These are phyloP conservation scores for Solanum piurae DNA, from an alignment of 257 asterid species.

Conservation along the genomic window DNA sequence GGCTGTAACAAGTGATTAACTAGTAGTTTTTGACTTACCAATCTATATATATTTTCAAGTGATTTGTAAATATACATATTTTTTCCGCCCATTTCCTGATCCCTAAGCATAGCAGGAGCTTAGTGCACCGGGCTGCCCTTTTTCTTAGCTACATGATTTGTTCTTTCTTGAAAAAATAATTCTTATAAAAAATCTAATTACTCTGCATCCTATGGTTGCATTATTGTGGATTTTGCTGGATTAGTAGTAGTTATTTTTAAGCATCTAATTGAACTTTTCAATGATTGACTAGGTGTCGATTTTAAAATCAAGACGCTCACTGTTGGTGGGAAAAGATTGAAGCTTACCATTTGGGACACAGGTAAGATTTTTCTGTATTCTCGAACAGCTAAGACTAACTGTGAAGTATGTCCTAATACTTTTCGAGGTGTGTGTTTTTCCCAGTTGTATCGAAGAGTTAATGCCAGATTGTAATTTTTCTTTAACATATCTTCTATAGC, in stretches of 20 bases:
- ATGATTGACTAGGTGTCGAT: slow-evolving; percentile 34
- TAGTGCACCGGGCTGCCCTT: background rate
- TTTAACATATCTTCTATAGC: slow-evolving; percentile 37
- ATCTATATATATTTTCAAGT: too few species aligned
- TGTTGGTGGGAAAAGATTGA: slow-evolving; percentile 72
- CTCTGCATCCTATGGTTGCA: background rate
- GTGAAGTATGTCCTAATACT: background rate
- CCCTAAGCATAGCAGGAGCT: too few species aligned
- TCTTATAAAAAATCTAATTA: background rate
- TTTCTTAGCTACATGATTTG: background rate
- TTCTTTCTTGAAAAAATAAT: background rate
- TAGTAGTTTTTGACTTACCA: too few species aligned
- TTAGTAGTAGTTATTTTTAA: background rate
- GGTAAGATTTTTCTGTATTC: slow-evolving; percentile 20
- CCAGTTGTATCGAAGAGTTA: background rate
- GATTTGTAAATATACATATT: too few species aligned
- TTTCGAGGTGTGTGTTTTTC: too few species aligned
- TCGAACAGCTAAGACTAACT: background rate
- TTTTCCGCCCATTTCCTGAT: too few species aligned
- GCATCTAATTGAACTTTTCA: background rate
- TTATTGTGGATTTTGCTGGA: background rate
- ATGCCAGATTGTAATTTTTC: background rate
- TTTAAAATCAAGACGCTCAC: slow-evolving; percentile 79
- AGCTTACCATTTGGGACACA: slow-evolving; percentile 93
- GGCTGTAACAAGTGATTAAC: too few species aligned